Base-by-base conservation (phyloP, 768 basidiomycete genomes). In the Tricholoma furcatifolium region DNA sequence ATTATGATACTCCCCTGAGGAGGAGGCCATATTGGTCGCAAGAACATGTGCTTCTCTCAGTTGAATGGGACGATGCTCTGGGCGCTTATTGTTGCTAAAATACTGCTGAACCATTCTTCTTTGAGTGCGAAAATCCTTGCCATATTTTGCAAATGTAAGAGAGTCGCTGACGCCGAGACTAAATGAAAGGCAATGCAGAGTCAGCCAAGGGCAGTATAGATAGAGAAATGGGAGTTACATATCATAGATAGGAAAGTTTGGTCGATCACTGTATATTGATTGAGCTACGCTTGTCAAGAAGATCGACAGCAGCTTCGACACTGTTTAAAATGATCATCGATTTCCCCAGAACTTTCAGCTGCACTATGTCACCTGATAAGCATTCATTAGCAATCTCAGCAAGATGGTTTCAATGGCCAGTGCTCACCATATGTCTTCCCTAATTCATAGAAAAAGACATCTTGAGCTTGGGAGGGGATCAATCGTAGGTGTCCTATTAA, bases 401-500 rank as follows among this genome's bases (percentile, higher is more conserved):
- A 20, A 12, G 4, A 12, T 27, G 4, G 17, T 31, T 30, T 6
- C 6, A 2, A 9, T 27, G 6, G 10, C 24, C 42, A 18, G 34
- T 39, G 31, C 60, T 12, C 17, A 69, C 74, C 74, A 53, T 73
- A 72, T 49, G 42, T 60, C 54, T 69, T 67, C 0, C 67, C 60
- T 61, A 67, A 66, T 36, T 65, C 44, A 43, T 67, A 63, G 53
- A 69, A 71, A n/a, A 62, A 58, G 2, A 63, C 52, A 2, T 65
- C 62, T 39, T 60, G 58, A 39, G 66, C 58, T 5, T 55, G 53
- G 5, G 60, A 30, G 8, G 72, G 73, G 23, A 75, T 67, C 10
- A 65, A 45, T 4, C 69, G 65, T 7, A 69, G 54, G 47, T 75
- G 70, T 2, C 73, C 73, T 15, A 74, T 63, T 30, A 75, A 23